These are phyloP conservation scores for Phytophthora pisi DNA, from an alignment of 352 stramenopile genomes.

Conservation along the genomic window DNA sequence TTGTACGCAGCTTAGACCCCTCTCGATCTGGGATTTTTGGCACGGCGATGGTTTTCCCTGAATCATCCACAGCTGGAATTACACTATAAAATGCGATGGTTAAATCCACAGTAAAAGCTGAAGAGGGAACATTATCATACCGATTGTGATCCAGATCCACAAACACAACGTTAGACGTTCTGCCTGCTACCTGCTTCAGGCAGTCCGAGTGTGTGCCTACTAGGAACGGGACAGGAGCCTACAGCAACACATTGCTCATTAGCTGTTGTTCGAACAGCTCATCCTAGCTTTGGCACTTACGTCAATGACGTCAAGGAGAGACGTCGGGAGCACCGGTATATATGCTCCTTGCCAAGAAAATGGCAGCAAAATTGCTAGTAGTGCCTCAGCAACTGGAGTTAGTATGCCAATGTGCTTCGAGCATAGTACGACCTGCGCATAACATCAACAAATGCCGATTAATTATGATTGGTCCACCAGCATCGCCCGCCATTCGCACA, in stretches of 20 bases:
- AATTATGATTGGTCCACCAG: background rate
- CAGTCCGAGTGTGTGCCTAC: conserved; percentile 90
- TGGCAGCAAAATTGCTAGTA: conserved; percentile 92
- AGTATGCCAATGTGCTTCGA: conserved; percentile 91
- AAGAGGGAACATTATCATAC: conserved; percentile 22
- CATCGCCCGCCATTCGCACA: background rate
- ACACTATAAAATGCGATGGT: conserved; percentile 39
- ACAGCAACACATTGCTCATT: background rate
- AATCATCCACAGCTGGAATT: conserved; percentile 77
- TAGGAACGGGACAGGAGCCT: conserved; percentile 95
- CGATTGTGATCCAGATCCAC: conserved; percentile 95
- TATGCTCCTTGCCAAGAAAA: conserved; percentile 96
- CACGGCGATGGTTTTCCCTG: conserved; percentile 54
- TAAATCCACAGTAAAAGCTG: background rate
- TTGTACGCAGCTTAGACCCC: conserved; percentile 60
- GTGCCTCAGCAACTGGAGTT: conserved; percentile 90
- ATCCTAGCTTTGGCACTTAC: conserved; percentile 40
- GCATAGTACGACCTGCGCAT: conserved; percentile 87
- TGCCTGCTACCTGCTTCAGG: conserved; percentile 59
- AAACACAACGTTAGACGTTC: conserved; percentile 90
- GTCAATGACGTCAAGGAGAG: conserved; percentile 94
- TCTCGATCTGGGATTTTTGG: conserved; percentile 82
- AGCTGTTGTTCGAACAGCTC: background rate
- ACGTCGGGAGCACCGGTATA: conserved; percentile 93
- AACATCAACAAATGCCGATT: background rate